Conservation (phyloP, 176 grass and related monocot species). For the Ananas comosus region DNA sequence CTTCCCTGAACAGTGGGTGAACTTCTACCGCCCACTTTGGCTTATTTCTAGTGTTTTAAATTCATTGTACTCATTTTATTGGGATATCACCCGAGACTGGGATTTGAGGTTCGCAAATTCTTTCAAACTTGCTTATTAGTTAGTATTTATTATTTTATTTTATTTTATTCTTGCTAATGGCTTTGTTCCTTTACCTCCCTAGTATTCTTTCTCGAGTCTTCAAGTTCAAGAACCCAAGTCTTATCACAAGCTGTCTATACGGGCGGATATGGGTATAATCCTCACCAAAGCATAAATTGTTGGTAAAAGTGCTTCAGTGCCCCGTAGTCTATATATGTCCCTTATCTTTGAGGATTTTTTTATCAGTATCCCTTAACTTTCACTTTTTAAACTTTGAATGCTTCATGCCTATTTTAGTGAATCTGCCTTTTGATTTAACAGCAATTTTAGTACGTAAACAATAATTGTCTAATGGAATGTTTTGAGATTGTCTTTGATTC, state of each 20-base stretch:
- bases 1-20: slow-evolving; percentile 55
- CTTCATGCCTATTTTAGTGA: too few species aligned
- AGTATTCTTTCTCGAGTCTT: slow-evolving; percentile 90
- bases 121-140: slow-evolving; percentile 12
- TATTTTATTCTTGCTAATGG: slow-evolving; percentile 21
- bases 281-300: background rate
- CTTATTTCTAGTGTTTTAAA: slow-evolving; percentile 83
- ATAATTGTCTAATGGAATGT: background rate
- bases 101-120: slow-evolving; percentile 58
- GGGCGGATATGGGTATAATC: slow-evolving; percentile 59
- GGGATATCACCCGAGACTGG: slow-evolving; percentile 96
- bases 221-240: slow-evolving; percentile 74
- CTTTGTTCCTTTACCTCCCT: slow-evolving; percentile 10
- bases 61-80: slow-evolving; percentile 93
- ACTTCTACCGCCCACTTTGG: slow-evolving; percentile 85
- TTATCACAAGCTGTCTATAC: slow-evolving; percentile 54
- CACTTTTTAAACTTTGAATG: too few species aligned
- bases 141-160: background rate
- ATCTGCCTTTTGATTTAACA: too few species aligned
- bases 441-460: too few species aligned
- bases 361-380: too few species aligned
- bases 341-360: too few species aligned
- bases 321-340: too few species aligned
- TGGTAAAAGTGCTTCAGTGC: too few species aligned
- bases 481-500: background rate